A percentile compares a stretch with the other conserved stretches of the same genome.
These are phyloP conservation scores for Eucalyptus marginata DNA, from an alignment of 345 rosid species.

Conservation along the genomic window DNA sequence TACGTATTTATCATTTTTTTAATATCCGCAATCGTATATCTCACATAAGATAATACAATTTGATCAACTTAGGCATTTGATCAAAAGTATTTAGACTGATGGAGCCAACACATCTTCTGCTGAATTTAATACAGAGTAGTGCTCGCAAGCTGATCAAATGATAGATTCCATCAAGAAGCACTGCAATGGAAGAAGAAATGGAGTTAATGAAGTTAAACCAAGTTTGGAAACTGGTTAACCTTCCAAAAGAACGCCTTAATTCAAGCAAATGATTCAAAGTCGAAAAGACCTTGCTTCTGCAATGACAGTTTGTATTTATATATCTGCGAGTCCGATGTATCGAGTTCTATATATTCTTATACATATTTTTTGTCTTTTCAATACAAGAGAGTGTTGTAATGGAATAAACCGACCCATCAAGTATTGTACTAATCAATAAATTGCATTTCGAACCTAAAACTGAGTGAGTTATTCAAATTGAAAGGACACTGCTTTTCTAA, in stretches of 20 bases:
- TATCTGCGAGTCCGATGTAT: fast-evolving
- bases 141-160: conserved; percentile 78
- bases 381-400: background rate
- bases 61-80: conserved; percentile 53
- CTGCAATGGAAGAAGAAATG: no score
- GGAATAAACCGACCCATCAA: background rate
- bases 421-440: background rate
- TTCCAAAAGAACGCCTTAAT: no score
- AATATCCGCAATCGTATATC: background rate
- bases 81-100: conserved; percentile 61
- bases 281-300: background rate
- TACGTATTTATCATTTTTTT: background rate
- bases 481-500: background rate
- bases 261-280: background rate
- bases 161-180: conserved; percentile 65
- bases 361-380: background rate
- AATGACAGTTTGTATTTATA: fast-evolving
- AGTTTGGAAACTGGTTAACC: no score
- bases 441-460: background rate
- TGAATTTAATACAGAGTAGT: conserved; percentile 65
- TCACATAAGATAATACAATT: conserved; percentile 19
- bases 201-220: no score
- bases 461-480: background rate
- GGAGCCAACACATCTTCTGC: conserved; percentile 62
- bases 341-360: background rate